Evolutionary conservation across 2,329 filamentous ascomycete species (phyloP), one percentile per base, ranked within the genome.

Genomic region (Colletotrichum chrysophilum): DNA sequence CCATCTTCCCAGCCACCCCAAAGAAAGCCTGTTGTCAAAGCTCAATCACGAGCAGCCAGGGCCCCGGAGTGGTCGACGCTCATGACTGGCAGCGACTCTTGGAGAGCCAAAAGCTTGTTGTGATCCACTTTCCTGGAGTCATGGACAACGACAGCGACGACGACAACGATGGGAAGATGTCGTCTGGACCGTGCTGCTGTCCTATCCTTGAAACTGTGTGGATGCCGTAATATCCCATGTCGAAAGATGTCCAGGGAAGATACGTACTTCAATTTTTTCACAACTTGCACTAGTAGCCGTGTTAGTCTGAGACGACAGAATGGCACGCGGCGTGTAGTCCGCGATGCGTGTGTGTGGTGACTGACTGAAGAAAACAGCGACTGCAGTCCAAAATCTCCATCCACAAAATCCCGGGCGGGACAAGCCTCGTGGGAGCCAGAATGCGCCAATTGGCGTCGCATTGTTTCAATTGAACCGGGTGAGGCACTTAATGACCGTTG

Each of bases 81-180:
- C 76, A 74, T 70, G 67, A 72, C 72, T 75, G 75, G 65, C 73
- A 76, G 73, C 68, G 61, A 73, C 43, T 60, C n/a, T 69, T 66
- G 64, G 26, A 74, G 69, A 48, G 36, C 69, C 34, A 67, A 77
- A 77, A 77, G 76, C 76, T 77, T 77, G 74, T 76, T 77, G 74
- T 70, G 70, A 65, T 76, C 74, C 74, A 76, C 70, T 36, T 32
- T 68, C 65, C 70, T 75, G 72, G 68, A 72, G 70, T 73, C 34
- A 60, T 62, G 55, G 55, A 73, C 21, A 52, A 61, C 32, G 65
- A 58, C 21, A 58, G 24, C 24, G 24, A 58, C 26, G 24, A 58
- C 26, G 43, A 58, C 26, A 58, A 69, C 67, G 26, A 70, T 43
- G 55, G 26, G 38, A 67, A 61, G 58, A n/a, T 24, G 18, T 24